Conservation (phyloP, 148 eudicot genomes). For the Chenopodium formosanum region DNA sequence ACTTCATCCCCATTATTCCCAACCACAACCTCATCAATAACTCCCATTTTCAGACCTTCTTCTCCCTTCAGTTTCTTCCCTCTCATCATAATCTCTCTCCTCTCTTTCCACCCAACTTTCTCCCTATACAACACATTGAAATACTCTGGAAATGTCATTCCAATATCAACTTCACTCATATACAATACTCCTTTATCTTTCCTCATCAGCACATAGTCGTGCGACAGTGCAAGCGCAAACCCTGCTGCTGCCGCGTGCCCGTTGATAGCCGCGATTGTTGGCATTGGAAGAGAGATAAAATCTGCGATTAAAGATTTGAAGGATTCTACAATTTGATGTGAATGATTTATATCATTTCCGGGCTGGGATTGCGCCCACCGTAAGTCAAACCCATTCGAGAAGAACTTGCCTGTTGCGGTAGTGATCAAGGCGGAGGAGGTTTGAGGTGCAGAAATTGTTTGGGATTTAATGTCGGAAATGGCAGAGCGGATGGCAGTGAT, state of each 20-base stretch:
- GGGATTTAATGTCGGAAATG: slow-evolving; percentile 33
- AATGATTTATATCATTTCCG: background rate
- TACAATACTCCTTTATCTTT: slow-evolving; percentile 32
- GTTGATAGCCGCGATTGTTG: slow-evolving; percentile 29
- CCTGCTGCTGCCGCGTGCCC: slow-evolving; percentile 44
- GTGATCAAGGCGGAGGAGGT: slow-evolving; percentile 28
- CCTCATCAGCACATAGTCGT: slow-evolving; percentile 32
- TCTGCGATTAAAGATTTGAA: slow-evolving; percentile 33
- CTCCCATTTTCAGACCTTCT: slow-evolving; percentile 30
- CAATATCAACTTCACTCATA: slow-evolving; percentile 37
- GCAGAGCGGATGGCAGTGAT: slow-evolving; percentile 35
- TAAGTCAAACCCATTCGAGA: slow-evolving; percentile 37
- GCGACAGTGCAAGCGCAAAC: slow-evolving; percentile 25
- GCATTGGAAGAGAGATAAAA: slow-evolving; percentile 32
- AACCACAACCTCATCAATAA: slow-evolving; percentile 26
- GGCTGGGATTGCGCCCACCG: slow-evolving; percentile 23
- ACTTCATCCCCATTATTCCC: slow-evolving; percentile 15
- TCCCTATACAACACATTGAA: slow-evolving; percentile 27
- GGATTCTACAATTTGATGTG: slow-evolving; percentile 13
- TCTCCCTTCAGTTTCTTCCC: slow-evolving; percentile 40
- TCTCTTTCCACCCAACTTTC: slow-evolving; percentile 21
- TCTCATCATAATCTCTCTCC: slow-evolving; percentile 30
- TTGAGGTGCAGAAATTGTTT: slow-evolving; percentile 17
- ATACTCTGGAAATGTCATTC: slow-evolving; percentile 37
- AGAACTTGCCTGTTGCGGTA: slow-evolving; percentile 33